Percentiles rank a stretch among this genome's conserved stretches.
Evolutionary conservation across 2,329 filamentous ascomycete species (phyloP).

Genomic region (Neofusicoccum ribis): DNA sequence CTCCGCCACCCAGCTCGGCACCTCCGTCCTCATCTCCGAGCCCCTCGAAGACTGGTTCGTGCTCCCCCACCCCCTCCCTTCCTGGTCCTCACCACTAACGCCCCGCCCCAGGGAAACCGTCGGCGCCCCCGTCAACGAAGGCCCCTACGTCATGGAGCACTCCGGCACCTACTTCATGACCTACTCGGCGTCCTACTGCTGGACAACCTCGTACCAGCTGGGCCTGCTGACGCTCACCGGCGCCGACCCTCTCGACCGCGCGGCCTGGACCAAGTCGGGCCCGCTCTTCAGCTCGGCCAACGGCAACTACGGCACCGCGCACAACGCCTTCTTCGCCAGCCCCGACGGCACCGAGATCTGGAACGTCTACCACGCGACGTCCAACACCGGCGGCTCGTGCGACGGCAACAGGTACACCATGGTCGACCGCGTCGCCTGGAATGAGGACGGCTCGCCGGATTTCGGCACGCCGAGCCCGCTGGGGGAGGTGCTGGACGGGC

Average conservation of each 20-base stretch:
- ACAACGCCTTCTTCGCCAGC: slow-evolving; percentile 58
- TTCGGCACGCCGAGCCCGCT: slow-evolving; percentile 45
- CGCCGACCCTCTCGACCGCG: slow-evolving; percentile 46
- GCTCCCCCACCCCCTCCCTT: neutral
- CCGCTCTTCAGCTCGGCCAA: slow-evolving; percentile 56
- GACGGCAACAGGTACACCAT: slow-evolving; percentile 57
- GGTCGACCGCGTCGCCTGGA: slow-evolving; percentile 52
- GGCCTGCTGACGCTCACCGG: slow-evolving; percentile 55
- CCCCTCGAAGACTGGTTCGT: slow-evolving; percentile 50
- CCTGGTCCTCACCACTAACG: neutral
- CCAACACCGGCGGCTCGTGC: slow-evolving; percentile 51
- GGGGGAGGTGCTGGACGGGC: slow-evolving; percentile 34
- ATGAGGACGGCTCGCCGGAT: slow-evolving; percentile 53
- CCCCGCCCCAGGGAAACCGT: slow-evolving; percentile 41
- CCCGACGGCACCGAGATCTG: slow-evolving; percentile 57
- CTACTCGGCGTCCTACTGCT: slow-evolving; percentile 59
- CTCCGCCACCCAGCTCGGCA: slow-evolving; percentile 46
- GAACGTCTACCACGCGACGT: slow-evolving; percentile 59
- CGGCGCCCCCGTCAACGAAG: slow-evolving; percentile 56
- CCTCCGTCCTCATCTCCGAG: slow-evolving; percentile 51
- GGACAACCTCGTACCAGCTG: slow-evolving; percentile 56
- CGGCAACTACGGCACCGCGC: slow-evolving; percentile 59
- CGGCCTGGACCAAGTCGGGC: slow-evolving; percentile 55
- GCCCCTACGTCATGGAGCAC: slow-evolving; percentile 54
- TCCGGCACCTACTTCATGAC: slow-evolving; percentile 53